Conservation (phyloP, 345 rosid genomes). For the Viola odorata region DNA sequence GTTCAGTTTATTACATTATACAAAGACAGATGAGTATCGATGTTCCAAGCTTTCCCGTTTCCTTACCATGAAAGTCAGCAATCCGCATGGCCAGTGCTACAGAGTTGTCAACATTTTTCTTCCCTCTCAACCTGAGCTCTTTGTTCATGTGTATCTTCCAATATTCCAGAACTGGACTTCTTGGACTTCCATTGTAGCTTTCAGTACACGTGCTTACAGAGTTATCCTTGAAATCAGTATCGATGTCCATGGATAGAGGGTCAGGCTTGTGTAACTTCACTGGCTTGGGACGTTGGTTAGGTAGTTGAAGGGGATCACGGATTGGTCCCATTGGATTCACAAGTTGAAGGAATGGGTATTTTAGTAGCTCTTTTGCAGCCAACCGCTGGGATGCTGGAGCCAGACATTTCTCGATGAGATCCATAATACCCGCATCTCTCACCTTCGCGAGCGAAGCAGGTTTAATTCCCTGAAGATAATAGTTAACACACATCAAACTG, state of each 20-base stretch:
- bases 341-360: conserved; percentile 51
- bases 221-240: conserved; percentile 33
- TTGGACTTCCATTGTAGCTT: conserved; percentile 33
- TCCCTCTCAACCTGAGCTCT: conserved; percentile 50
- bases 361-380: conserved; percentile 68
- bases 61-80: conserved; percentile 47
- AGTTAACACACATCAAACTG: too few species aligned
- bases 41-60: too few species aligned
- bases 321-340: conserved; percentile 37
- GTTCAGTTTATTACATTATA: not conserved
- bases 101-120: conserved; percentile 35
- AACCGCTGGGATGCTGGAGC: conserved; percentile 62
- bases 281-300: not conserved
- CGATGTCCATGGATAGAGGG: conserved; percentile 61
- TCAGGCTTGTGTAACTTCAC: conserved; percentile 41
- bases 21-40: too few species aligned
- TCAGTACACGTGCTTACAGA: conserved; percentile 35
- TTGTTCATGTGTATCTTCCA: conserved; percentile 38
- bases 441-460: conserved; percentile 61
- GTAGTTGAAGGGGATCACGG: conserved; percentile 46
- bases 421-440: conserved; percentile 53
- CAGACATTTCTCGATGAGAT: conserved; percentile 70
- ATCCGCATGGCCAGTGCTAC: conserved; percentile 52
- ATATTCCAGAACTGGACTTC: conserved; percentile 39
- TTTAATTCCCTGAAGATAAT: conserved; percentile 31